A percentile compares a stretch with the other conserved stretches of the same genome.
phyloP scores from a whole-genome alignment of 208 protist species.

The Polymyxa betae region DNA sequence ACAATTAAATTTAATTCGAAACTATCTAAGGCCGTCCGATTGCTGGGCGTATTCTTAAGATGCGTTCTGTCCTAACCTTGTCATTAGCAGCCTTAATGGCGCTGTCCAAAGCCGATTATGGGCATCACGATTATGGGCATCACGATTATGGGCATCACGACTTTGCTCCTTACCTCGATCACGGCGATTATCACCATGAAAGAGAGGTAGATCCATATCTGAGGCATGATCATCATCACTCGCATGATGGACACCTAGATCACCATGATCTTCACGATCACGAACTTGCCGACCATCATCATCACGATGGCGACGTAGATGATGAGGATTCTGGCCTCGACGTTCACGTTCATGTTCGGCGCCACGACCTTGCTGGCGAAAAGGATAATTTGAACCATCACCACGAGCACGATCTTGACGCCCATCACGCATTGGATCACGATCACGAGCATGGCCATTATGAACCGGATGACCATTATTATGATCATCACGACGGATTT shows the following conservation, averaged over 20 bases:
- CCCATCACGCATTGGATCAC: not conserved
- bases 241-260: not conserved
- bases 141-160: not conserved
- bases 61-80: not conserved
- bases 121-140: not conserved
- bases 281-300: not conserved
- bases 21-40: not conserved
- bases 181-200: not conserved
- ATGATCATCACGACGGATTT: not conserved
- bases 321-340: not conserved
- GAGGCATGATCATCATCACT: not conserved
- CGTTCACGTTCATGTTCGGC: slow-evolving; percentile 38
- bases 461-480: not conserved
- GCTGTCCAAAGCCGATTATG: not conserved
- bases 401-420: not conserved
- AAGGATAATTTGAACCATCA: not conserved
- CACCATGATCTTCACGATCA: not conserved
- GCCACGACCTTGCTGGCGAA: slow-evolving; percentile 17
- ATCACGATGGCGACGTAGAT: not conserved
- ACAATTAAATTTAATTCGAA: not conserved
- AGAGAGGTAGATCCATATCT: not conserved
- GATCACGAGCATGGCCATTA: slow-evolving; percentile 8
- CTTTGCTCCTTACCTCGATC: not conserved
- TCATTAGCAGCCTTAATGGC: not conserved
- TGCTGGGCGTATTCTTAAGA: not conserved